Evolutionary conservation across 1,284 basidiomycete species (phyloP), one percentile per base, ranked within the genome.

Genomic region (Ustanciosporium gigantosporum): DNA sequence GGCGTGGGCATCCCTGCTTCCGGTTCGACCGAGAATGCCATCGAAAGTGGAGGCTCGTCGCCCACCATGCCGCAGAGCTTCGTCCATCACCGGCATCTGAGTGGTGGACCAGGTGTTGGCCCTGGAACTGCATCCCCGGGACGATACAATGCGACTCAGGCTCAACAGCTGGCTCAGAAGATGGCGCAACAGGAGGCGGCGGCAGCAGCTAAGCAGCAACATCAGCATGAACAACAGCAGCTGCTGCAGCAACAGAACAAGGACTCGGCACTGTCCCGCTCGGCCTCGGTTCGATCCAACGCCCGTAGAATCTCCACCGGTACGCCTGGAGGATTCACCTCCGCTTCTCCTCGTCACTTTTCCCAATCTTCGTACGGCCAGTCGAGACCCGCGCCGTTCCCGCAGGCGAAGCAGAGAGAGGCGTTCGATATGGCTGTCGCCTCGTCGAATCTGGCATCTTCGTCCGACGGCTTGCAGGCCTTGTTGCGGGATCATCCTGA

Each of bases 71-170:
- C 60, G 1, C 55, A 49, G 25, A 22, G 38, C 36, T 86, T 88
- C 32, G 84, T 88, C 72, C 88, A 88, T 70, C 79, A 81, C 41
- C 84, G 84, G 5, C 82, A 83, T 64, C 80, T 90, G 21, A 82
- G 83, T 42, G 61, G 61, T 14, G 61, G 61, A 16, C 61, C 61
- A 11, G 61, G 61, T 21, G 56, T 56, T 0, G 61, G 61, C 3
- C 61, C 61, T 13, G 61, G 61, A 31, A 65, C 61, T 24, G 61
- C 61, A 1, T 59, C 56, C 5, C 55, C 60, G 14, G 55, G 55
- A 13, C 17, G 60, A 11, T 64, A 64, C 46, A 58, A 49, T 34
- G 53, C 42, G 2, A 64, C 43, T 3, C 60, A 58, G 31, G 53
- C 60, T 3, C 53, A 58, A 31, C 53, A 64, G 35, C 53, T 64